These are phyloP conservation scores for Aspergillus sergii DNA, from an alignment of 2,329 filamentous ascomycete species.

Conservation along the genomic window DNA sequence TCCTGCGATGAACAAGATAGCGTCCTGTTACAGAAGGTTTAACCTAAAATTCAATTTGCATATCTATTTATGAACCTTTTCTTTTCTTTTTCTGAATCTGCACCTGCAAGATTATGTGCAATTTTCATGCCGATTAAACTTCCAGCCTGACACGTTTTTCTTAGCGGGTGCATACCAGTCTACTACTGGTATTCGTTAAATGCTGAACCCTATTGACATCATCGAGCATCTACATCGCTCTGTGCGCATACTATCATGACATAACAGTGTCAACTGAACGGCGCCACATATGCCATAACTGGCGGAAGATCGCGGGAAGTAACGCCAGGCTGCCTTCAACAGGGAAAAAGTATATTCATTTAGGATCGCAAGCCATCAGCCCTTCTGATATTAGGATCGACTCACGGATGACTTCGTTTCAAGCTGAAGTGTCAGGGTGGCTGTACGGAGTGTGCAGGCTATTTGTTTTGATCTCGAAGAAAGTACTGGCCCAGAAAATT, in stretches of 20 bases:
- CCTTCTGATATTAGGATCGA: neutral
- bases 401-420: neutral
- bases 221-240: neutral
- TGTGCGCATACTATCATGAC: neutral
- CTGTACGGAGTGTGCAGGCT: neutral
- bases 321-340: neutral
- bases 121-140: neutral
- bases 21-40: neutral
- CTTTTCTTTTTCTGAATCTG: neutral
- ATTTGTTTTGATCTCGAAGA: neutral
- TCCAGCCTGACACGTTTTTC: neutral
- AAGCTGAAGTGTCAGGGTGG: constrained; percentile 4
- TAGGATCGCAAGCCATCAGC: neutral
- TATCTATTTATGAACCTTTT: neutral
- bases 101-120: neutral
- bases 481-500: constrained; percentile 14
- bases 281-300: neutral
- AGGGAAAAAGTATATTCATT: neutral
- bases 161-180: neutral
- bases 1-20: neutral
- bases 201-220: neutral
- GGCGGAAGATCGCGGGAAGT: neutral
- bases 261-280: neutral
- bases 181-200: neutral
- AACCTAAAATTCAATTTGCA: neutral